Conservation (phyloP, 257 asterid species). For the Apocynum venetum region DNA sequence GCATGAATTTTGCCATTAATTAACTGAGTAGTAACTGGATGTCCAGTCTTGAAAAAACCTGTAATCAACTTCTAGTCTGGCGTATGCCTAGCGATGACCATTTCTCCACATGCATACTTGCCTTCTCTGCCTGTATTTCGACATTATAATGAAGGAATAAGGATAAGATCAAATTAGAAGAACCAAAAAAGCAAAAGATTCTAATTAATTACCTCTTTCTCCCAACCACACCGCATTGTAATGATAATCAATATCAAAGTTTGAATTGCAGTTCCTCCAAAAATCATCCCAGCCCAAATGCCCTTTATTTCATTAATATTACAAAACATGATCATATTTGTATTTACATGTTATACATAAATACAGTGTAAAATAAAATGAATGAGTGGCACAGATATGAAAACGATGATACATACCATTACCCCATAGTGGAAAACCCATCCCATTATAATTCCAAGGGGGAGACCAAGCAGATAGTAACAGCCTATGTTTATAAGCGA, state of each 20-base stretch:
- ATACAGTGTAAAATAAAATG: not conserved
- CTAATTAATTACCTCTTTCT: constrained; percentile 43
- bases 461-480: constrained; percentile 46
- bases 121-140: constrained; percentile 54
- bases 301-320: constrained; percentile 22
- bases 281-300: constrained; percentile 64
- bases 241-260: constrained; percentile 46
- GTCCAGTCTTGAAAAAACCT: too few species aligned
- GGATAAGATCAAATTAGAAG: not conserved
- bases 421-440: constrained; percentile 44
- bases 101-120: constrained; percentile 35
- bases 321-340: too few species aligned
- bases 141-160: not conserved
- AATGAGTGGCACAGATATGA: too few species aligned
- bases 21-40: too few species aligned
- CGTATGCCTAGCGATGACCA: constrained; percentile 30
- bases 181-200: not conserved
- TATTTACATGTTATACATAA: too few species aligned
- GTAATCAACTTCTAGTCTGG: too few species aligned
- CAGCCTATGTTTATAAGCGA: constrained; percentile 46
- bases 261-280: constrained; percentile 71
- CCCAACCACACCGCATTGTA: constrained; percentile 59
- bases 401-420: constrained; percentile 28
- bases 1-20: too few species aligned
- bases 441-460: constrained; percentile 42